Conservation (phyloP, 768 basidiomycete species). For the Pleurotus cornucopiae region DNA sequence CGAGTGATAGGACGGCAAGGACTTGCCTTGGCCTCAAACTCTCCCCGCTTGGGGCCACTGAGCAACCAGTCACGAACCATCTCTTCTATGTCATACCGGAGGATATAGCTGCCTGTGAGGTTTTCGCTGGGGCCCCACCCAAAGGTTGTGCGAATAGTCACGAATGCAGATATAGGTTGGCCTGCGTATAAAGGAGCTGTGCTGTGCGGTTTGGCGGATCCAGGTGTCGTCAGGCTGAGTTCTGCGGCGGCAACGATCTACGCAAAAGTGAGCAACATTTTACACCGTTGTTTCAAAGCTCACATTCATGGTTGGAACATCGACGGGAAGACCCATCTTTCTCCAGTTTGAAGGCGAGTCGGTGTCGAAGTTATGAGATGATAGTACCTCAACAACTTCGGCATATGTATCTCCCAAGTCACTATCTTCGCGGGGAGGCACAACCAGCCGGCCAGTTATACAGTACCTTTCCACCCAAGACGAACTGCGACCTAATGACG, state of each 20-base stretch:
- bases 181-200: conserved; percentile 69
- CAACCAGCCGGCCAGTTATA: conserved; percentile 63
- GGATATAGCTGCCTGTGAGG: conserved; percentile 37
- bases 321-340: conserved; percentile 78
- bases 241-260: conserved; percentile 66
- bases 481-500: conserved; percentile 57
- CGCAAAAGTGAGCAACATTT: conserved; percentile 4
- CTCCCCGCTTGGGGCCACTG: conserved; percentile 83
- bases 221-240: conserved; percentile 44
- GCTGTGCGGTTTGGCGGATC: conserved; percentile 28
- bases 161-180: conserved; percentile 69
- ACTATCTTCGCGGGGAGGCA: conserved; percentile 39
- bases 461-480: conserved; percentile 69
- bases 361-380: conserved; percentile 29
- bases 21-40: conserved; percentile 69
- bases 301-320: conserved; percentile 79
- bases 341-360: conserved; percentile 57
- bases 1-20: background rate
- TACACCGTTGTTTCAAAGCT: conserved; percentile 23
- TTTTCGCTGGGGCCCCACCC: conserved; percentile 62
- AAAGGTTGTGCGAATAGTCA: conserved; percentile 70
- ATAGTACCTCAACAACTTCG: conserved; percentile 27
- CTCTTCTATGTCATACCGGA: conserved; percentile 83
- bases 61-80: conserved; percentile 84
- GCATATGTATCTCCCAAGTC: conserved; percentile 26